phyloP scores from a whole-genome alignment of 75 land plant genomes.

The Picea glauca region DNA sequence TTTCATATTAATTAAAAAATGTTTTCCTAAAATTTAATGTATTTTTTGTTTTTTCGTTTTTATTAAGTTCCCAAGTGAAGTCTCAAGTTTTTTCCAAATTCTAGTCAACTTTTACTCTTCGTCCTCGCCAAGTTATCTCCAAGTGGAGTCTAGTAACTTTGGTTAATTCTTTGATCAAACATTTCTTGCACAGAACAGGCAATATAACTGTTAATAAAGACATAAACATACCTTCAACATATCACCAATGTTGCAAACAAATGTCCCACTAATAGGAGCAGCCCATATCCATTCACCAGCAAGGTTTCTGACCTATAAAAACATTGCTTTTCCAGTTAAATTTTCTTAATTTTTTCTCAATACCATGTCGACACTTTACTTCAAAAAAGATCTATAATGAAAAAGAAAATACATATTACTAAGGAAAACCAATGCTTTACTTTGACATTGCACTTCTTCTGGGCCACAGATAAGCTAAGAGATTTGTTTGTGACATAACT shows the following conservation, averaged over 20 bases:
- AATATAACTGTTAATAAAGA: not conserved
- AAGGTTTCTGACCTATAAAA: constrained; percentile 66
- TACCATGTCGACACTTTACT: not conserved
- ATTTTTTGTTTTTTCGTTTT: too few species aligned
- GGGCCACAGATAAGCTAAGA: not conserved
- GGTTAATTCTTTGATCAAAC: not conserved
- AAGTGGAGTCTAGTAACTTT: not conserved
- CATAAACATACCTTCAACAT: constrained; percentile 74
- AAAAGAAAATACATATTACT: not conserved
- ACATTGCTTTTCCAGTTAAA: not conserved
- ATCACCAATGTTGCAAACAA: constrained; percentile 98
- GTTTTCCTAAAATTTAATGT: too few species aligned
- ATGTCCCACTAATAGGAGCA: constrained; percentile 79
- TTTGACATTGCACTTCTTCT: not conserved
- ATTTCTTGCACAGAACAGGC: not conserved
- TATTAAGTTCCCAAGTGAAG: too few species aligned
- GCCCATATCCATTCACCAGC: constrained; percentile 94
- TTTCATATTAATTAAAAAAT: too few species aligned
- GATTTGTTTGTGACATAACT: not conserved
- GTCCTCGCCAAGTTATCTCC: not conserved
- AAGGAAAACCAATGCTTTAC: not conserved
- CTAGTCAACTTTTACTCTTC: not conserved
- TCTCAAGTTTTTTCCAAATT: not conserved
- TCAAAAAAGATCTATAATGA: not conserved
- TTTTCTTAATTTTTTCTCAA: not conserved